phyloP scores from a whole-genome alignment of 371 early-diverging fungal species.

The Rhizopus arrhizus region DNA sequence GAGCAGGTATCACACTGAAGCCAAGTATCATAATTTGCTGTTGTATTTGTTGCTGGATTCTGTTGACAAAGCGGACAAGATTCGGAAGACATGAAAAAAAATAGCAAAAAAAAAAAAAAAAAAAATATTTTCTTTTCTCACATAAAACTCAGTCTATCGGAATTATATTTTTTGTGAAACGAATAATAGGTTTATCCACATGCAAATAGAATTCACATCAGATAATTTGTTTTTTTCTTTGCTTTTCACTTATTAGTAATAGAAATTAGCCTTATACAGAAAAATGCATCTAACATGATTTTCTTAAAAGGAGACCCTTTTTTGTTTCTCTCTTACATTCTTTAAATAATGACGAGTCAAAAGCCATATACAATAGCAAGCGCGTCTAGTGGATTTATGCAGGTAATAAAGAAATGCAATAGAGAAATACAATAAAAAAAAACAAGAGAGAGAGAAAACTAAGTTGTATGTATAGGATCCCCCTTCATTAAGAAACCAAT shows the following conservation, averaged over 20 bases:
- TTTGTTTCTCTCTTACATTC: too few species aligned
- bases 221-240: too few species aligned
- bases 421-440: too few species aligned
- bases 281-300: neutral
- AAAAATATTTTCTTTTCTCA: slow-evolving; percentile 3
- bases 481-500: slow-evolving; percentile 56
- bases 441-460: too few species aligned
- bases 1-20: slow-evolving; percentile 72
- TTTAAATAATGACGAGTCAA: too few species aligned
- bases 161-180: neutral
- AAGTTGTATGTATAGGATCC: slow-evolving; percentile 38
- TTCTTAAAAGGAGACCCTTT: neutral
- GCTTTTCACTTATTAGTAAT: neutral
- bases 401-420: neutral
- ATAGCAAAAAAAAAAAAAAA: slow-evolving; percentile 5
- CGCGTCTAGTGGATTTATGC: neutral
- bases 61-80: slow-evolving; percentile 12
- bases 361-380: neutral
- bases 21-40: slow-evolving; percentile 43
- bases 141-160: neutral
- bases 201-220: too few species aligned
- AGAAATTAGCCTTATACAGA: too few species aligned
- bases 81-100: neutral
- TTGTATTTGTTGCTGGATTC: slow-evolving; percentile 5
- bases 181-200: too few species aligned